Evolutionary conservation across 148 eudicot species (phyloP).

Genomic region (Oxyria digyna): DNA sequence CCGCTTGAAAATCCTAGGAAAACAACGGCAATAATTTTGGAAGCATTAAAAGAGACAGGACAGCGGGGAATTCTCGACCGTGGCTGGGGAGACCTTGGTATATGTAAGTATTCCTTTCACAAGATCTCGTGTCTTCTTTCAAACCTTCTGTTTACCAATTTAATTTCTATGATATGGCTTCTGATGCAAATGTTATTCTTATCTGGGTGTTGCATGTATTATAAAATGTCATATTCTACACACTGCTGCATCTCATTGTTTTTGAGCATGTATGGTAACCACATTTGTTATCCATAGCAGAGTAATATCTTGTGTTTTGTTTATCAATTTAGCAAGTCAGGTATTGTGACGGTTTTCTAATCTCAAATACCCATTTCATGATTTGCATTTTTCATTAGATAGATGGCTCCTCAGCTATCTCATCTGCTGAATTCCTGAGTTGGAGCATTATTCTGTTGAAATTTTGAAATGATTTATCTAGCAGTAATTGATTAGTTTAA

Average conservation of each 20-base stretch:
- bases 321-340: background rate
- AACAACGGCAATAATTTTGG: conserved; percentile 66
- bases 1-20: conserved; percentile 75
- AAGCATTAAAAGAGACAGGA: conserved; percentile 67
- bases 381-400: background rate
- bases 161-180: background rate
- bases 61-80: conserved; percentile 89
- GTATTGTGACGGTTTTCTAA: background rate
- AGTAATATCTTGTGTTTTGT: background rate
- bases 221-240: background rate
- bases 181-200: background rate
- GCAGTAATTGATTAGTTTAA: background rate
- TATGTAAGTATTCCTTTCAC: conserved; percentile 40
- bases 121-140: background rate
- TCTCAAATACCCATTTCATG: background rate
- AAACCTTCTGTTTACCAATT: background rate
- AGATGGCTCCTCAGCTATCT: background rate
- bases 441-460: background rate
- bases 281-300: background rate
- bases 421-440: background rate
- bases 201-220: background rate
- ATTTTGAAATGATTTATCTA: background rate
- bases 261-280: background rate
- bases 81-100: conserved; percentile 98
- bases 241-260: background rate